Evolutionary conservation across 192 early-diverging fungal genomes (phyloP).

Genomic region (Oehlia diaphana): DNA sequence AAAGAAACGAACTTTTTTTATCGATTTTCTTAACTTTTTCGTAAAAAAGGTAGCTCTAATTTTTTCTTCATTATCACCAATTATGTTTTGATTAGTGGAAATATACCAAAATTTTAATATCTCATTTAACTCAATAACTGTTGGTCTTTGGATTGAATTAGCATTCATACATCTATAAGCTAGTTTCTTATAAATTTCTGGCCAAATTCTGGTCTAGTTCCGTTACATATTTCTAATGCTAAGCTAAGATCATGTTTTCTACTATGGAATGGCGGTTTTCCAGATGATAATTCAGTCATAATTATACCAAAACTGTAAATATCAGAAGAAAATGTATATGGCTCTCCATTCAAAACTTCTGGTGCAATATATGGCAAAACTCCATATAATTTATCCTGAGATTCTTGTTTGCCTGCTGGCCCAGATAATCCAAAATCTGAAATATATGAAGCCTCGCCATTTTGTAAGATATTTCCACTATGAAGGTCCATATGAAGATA

Average conservation of each 20-base stretch:
- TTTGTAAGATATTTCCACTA: too few species aligned
- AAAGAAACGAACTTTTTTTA: too few species aligned
- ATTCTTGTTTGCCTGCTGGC: conserved; percentile 30
- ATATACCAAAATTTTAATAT: too few species aligned
- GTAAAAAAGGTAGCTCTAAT: background rate
- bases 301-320: conserved; percentile 42
- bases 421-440: conserved; percentile 42
- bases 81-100: too few species aligned
- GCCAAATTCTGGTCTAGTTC: background rate
- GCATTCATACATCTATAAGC: background rate
- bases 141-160: background rate
- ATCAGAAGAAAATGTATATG: conserved; percentile 36
- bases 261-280: conserved; percentile 32
- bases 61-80: too few species aligned
- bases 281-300: conserved; percentile 41
- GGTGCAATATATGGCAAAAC: conserved; percentile 42
- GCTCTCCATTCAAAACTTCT: conserved; percentile 33
- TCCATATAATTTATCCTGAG: conserved; percentile 35
- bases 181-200: background rate
- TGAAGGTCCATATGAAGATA: background rate
- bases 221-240: background rate
- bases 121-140: background rate
- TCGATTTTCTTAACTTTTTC: too few species aligned
- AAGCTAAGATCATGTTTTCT: background rate
- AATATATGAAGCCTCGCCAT: conserved; percentile 2